Evolutionary conservation across 202 grass and related monocot species (phyloP), one percentile per base, ranked within the genome.

Genomic region (Eragrostis tef): DNA sequence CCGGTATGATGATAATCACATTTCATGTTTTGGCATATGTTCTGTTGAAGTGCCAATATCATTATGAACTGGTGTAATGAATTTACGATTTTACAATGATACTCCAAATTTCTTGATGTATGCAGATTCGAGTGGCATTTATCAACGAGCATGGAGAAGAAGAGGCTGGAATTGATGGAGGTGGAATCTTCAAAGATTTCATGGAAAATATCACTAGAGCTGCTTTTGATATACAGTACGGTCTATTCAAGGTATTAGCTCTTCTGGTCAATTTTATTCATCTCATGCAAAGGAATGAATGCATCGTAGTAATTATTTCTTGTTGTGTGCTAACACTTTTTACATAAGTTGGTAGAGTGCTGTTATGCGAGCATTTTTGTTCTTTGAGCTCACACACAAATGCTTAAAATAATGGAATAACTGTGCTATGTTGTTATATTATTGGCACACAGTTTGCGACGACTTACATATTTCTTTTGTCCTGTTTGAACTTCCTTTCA

Each of bases 171-270:
- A 99, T 99, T 72, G 96, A 99, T 81, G 96, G 96, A 54, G 96
- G 96, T 79, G 96, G 96, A 39, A 99, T 99, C 87, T 99, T 99
- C 75, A 99, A 99, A 83, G 96, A 99, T 86, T 99, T 99, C 73
- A 99, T 99, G 96, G 96, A 99, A 77, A 99, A 96, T 83, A 99
- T 95, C 85, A 94, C 90, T 49, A 87, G 94, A 64, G 92, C 96
- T 69, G 89, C 96, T 90, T 99, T 99, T 83, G 96, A 95, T 93
- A 81, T 95, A 41, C 96, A 99, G 49, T 95, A 95, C 10, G 93
- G 96, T 64, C 75, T 99, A 57, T 95, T 99, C 70, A 99, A 99
- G 96, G 96, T 95, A 85, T 71, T 70, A 53, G 17, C 15, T 73
- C 26, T 73, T 87, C 87, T 66, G 51, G 34, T 51, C 45, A 44